Evolutionary conservation across 2,329 filamentous ascomycete genomes (phyloP), one percentile per base, ranked within the genome.

Genomic region (Arachnomyces sp.): DNA sequence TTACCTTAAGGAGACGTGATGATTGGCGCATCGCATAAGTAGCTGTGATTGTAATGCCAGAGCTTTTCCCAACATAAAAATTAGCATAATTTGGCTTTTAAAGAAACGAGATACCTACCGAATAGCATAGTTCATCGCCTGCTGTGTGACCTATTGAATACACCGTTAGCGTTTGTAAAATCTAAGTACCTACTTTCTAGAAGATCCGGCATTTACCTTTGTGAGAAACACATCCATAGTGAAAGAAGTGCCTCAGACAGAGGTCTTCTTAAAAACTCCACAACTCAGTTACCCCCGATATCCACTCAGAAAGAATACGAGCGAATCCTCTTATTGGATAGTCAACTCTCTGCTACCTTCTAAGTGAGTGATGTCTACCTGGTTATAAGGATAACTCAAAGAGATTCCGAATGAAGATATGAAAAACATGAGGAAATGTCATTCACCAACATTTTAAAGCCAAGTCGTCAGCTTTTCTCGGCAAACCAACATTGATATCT

Each of bases 71-170:
- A 4, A 40, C 32, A 33, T 9, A 44, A 34, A 33, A 38, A 31
- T 25, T 28, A 7, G 8, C 18, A 30, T 16, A 11, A 16, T 7
- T 15, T 9, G 43, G 13, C 5, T 14, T 40, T 28, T 31, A 15
- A 31, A 16, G 21, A 17, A 9, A 31, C 18, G 9, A 14, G 28
- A 36, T 7, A 31, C 47, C 39, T 58, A 66, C 63, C 85, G 74
- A 54, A 95, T 89, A 59, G 88, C 88, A 75, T 92, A 93, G 67
- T 87, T 94, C 75, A 93, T 82, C 36, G 86, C 86, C 67, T 93
- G 86, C 52, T 82, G 75, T 43, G 80, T 84, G 50, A 80, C 66
- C 77, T 80, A 46, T 39, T 37, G 40, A 31, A 55, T n/a, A 55
- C 34, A 45, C 51, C 36, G 44, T 46, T 46, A 51, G 34, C 18